These are phyloP conservation scores for Remersonia thermophila DNA, from an alignment of 2,329 filamentous ascomycete species.

Conservation along the genomic window DNA sequence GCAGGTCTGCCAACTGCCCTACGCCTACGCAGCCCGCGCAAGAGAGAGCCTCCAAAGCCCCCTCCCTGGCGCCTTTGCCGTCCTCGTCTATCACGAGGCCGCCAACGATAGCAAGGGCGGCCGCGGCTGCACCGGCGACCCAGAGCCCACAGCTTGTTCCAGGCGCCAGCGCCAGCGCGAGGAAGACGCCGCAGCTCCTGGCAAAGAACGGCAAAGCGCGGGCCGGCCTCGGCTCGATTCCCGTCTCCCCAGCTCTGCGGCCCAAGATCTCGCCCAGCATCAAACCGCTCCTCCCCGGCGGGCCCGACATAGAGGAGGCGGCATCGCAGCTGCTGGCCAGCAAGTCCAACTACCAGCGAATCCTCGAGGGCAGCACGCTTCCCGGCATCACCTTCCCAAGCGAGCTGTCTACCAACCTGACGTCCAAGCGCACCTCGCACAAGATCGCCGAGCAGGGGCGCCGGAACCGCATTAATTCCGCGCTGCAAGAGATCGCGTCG, in stretches of 20 bases:
- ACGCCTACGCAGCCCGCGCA: conserved; percentile 11
- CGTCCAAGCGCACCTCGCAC: conserved; percentile 92
- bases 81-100: conserved; percentile 35
- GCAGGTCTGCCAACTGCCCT: conserved; percentile 36
- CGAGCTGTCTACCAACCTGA: conserved; percentile 82
- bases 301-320: conserved; percentile 44
- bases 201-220: conserved; percentile 56
- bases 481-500: conserved; percentile 79
- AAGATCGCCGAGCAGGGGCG: conserved; percentile 96
- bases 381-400: conserved; percentile 85
- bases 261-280: conserved; percentile 91
- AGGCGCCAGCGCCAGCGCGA: conserved; percentile 34
- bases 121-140: conserved; percentile 38
- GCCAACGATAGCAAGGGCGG: conserved; percentile 16
- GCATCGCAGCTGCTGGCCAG: conserved; percentile 69
- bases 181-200: conserved; percentile 44
- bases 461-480: conserved; percentile 87
- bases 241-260: conserved; percentile 75
- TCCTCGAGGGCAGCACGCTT: conserved; percentile 82
- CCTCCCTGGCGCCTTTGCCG: conserved; percentile 36
- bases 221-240: conserved; percentile 54
- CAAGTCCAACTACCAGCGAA: conserved; percentile 97
- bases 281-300: conserved; percentile 67
- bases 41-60: conserved; percentile 36
- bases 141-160: conserved; percentile 55